Evolutionary conservation across 257 asterid genomes (phyloP), one percentile per base, ranked within the genome.

Genomic region (Lithospermum erythrorhizon): DNA sequence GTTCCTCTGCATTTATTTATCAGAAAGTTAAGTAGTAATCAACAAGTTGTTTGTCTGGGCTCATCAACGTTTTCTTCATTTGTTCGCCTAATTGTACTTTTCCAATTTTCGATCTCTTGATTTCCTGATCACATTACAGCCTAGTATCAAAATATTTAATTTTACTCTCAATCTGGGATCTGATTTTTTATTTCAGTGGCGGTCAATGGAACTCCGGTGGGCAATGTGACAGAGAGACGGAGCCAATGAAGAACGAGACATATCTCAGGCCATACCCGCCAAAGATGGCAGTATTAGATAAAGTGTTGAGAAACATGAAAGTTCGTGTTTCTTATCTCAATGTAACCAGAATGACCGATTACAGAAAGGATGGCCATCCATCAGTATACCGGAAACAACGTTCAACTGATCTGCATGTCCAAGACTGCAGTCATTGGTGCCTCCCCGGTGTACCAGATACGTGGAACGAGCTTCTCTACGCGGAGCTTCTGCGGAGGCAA

Each of bases 201-300:
- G 95, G 93, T 65, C 95, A 76, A 60, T 86, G 95, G 93, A 86
- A 83, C 57, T 81, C 87, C 0, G 93, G 95, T 2, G 95, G 95
- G 55, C 80, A 73, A 21, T 86, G 95, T 41, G 83, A 86, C 55
- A 70, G 75, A 9, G 93, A 86, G 59, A 79, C 93, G 0, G 82
- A 86, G 72, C 87, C 93, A 37, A 86, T 83, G 57, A 83, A 77
- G 65, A 79, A 83, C 21, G 87, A 81, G 20, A 69, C 76, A 0
- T 83, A 86, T 74, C 79, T 86, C 32, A 16, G 82, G 0, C 65
- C 47, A 0, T 83, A 86, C 62, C 93, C 85, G 1, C 71, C 77
- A 14, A 86, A 76, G 65, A 79, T 81, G 93, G 21, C 45, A 1
- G 79, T 81, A 35, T 59, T 86, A 51, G 95, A 86, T 68, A 41